phyloP scores from a whole-genome alignment of 176 grass and related monocot species.

The Saccharum officinarum region DNA sequence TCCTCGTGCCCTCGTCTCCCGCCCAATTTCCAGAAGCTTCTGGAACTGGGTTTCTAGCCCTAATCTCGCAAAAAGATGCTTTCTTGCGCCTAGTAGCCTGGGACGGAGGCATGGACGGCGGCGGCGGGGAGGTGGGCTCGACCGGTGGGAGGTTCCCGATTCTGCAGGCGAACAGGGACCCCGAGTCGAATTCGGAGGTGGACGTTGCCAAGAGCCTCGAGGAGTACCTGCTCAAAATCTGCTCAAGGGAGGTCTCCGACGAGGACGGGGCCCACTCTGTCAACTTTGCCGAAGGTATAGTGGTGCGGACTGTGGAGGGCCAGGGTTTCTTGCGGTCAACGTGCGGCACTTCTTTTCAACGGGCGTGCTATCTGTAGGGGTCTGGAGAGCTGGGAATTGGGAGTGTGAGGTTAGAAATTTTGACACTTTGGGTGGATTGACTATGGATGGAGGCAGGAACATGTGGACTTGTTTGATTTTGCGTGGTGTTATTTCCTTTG shows the following conservation, averaged over 20 bases:
- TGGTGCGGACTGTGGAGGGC: not conserved
- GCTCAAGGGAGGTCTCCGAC: conserved; percentile 67
- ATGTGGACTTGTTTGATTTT: conserved; percentile 13
- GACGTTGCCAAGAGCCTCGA: conserved; percentile 85
- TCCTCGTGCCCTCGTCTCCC: not conserved
- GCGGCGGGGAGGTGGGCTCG: conserved; percentile 37
- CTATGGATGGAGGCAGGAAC: not conserved
- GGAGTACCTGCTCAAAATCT: conserved; percentile 91
- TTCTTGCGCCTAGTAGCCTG: conserved; percentile 10
- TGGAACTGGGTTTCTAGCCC: not conserved
- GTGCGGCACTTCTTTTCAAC: not conserved
- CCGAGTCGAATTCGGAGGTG: conserved; percentile 89
- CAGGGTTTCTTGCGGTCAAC: not conserved
- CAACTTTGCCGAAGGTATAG: conserved; percentile 93
- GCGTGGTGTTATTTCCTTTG: not conserved
- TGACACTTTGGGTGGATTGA: not conserved
- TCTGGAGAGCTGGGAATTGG: not conserved
- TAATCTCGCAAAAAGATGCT: not conserved
- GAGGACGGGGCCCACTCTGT: conserved; percentile 57
- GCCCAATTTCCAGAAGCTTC: conserved; percentile 29
- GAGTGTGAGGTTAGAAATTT: not conserved
- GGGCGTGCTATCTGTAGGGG: not conserved
- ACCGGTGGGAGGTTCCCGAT: conserved; percentile 40
- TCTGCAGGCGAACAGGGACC: conserved; percentile 77
- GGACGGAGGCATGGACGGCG: conserved; percentile 38